Conservation (phyloP, 2,329 filamentous ascomycete species). For the Elsinoe batatas region DNA sequence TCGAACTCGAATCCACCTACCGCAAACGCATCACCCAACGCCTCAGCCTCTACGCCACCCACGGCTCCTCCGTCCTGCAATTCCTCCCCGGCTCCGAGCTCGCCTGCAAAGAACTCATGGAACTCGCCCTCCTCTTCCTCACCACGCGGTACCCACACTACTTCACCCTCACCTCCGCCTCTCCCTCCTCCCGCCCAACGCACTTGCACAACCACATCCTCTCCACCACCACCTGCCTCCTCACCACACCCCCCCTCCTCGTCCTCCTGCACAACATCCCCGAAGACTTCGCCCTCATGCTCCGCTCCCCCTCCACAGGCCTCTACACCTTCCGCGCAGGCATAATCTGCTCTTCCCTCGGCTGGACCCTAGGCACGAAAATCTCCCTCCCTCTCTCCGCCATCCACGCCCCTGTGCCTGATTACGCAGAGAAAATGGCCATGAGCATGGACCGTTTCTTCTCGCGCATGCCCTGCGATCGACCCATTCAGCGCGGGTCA, state of each 20-base stretch:
- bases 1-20: conserved; percentile 76
- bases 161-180: conserved; percentile 51
- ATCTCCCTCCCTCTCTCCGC: conserved; percentile 59
- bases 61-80: conserved; percentile 57
- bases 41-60: conserved; percentile 50
- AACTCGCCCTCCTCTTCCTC: conserved; percentile 74
- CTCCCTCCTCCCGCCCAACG: conserved; percentile 35
- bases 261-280: conserved; percentile 69
- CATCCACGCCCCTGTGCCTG: conserved; percentile 66
- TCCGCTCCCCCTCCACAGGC: conserved; percentile 61
- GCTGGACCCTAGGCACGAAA: conserved; percentile 69
- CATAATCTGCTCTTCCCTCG: conserved; percentile 66
- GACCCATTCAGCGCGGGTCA: conserved; percentile 71
- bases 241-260: conserved; percentile 52
- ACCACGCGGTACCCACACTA: conserved; percentile 66
- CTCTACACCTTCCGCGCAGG: conserved; percentile 67
- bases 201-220: conserved; percentile 62
- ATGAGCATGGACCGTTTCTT: conserved; percentile 87
- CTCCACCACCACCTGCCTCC: conserved; percentile 51
- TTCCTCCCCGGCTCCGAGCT: conserved; percentile 65
- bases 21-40: conserved; percentile 57
- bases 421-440: conserved; percentile 80
- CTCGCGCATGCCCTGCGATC: conserved; percentile 61
- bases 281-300: conserved; percentile 71
- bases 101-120: conserved; percentile 78